Base-by-base conservation (phyloP, 108 stramenopile species). In the Cyclotella baltica region DNA sequence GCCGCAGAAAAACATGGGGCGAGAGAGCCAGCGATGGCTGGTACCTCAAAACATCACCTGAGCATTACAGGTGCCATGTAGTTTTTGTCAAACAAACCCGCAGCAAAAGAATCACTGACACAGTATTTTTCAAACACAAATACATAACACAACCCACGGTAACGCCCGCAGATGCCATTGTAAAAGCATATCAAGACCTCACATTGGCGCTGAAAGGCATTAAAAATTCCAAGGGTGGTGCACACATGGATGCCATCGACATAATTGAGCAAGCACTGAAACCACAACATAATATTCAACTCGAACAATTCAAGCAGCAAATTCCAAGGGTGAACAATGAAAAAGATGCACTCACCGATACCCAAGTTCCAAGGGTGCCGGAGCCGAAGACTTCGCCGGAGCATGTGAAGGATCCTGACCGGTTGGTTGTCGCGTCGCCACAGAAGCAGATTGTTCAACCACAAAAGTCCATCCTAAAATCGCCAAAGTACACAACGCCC, bases 241-340 rank as follows among this genome's bases (percentile, higher is more conserved):
- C 52, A 53, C 52, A 53, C 52, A 53, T 53, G 52, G 52, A 53
- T n/a, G 52, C 52, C 5, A 10, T 53, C 52, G 9, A 10, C 20
- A 10, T 10, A 53, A 22, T 53, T 5, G 19, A 53, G 20, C 19
- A 53, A n/a, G 52, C 52, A 53, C 52, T 53, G 19, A 53, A 53
- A n/a, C 52, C 52, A n/a, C 9, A n/a, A 53, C 20, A 53, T n/a
- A n/a, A 53, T n/a, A 5, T n/a, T 20, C 16, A 10, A 20, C 19
- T 53, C 52, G n/a, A 53, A 10, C 52, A 53, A 22, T 53, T 53
- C 20, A n/a, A 5, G 52, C 52, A 53, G 52, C 52, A 10, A 53
- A n/a, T n/a, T 53, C 52, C 52, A 53, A 53, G 52, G 52, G 52
- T 53, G 52, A 53, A n/a, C n/a, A 53, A n/a, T n/a, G 19, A 53